Evolutionary conservation across 2,329 filamentous ascomycete species (phyloP).

Genomic region (Aspergillus calidoustus): DNA sequence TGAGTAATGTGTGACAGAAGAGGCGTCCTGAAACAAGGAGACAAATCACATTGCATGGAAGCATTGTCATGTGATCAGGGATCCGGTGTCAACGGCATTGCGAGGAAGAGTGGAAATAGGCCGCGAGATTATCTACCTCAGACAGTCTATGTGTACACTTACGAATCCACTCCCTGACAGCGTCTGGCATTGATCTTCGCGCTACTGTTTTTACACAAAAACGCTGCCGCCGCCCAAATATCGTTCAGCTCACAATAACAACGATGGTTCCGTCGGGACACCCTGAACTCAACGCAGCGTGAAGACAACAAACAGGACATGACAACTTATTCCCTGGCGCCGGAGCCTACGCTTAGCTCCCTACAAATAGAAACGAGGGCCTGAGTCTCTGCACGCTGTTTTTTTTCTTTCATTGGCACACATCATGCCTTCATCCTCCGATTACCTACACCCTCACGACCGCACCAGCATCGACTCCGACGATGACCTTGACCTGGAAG

Average conservation of each 20-base stretch:
- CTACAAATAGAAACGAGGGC: slow-evolving; percentile 16
- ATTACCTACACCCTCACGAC: slow-evolving; percentile 41
- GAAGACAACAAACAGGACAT: slow-evolving; percentile 23
- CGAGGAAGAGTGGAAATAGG: slow-evolving; percentile 19
- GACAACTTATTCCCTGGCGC: slow-evolving; percentile 23
- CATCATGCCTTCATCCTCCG: slow-evolving; percentile 43
- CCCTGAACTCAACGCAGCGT: slow-evolving; percentile 24
- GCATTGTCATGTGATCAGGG: slow-evolving; percentile 27
- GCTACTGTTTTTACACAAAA: not conserved
- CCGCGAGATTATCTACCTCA: slow-evolving; percentile 23
- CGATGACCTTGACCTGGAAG: slow-evolving; percentile 52
- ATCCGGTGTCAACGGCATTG: not conserved
- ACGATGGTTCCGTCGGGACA: slow-evolving; percentile 26
- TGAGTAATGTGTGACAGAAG: not conserved
- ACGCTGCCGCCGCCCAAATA: not conserved
- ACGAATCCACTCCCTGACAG: slow-evolving; percentile 1
- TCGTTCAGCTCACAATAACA: slow-evolving; percentile 10
- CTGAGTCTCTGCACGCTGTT: slow-evolving; percentile 6
- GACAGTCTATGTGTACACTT: slow-evolving; percentile 11
- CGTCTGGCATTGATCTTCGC: not conserved
- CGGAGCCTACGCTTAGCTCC: slow-evolving; percentile 28
- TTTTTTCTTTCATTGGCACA: not conserved
- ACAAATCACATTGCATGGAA: slow-evolving; percentile 2
- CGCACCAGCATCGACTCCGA: slow-evolving; percentile 44
- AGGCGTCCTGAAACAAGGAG: slow-evolving; percentile 9